These are phyloP conservation scores for Colletotrichum eremochloae DNA, from an alignment of 2,329 filamentous ascomycete genomes.

Conservation along the genomic window DNA sequence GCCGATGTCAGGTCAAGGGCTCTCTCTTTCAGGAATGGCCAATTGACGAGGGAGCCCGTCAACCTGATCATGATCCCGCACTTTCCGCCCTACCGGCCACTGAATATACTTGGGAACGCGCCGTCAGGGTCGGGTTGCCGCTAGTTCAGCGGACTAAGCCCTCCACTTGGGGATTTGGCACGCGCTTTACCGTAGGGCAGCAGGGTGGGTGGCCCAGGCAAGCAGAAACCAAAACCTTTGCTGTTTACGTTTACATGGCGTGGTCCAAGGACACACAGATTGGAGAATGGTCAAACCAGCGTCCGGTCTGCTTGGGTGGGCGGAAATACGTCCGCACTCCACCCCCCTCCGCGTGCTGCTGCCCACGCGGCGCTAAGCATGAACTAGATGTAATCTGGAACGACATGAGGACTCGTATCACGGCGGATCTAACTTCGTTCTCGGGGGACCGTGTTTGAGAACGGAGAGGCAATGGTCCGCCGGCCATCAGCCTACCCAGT, in stretches of 20 bases:
- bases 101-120: conserved; percentile 8
- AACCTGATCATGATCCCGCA: conserved; percentile 36
- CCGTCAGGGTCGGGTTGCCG: conserved; percentile 27
- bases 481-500: not conserved
- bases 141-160: conserved; percentile 24
- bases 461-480: conserved; percentile 15
- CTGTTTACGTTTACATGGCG: not conserved
- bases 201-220: not conserved
- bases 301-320: not conserved
- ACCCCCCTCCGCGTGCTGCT: not conserved
- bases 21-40: conserved; percentile 26
- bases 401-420: conserved; percentile 17
- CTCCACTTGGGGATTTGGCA: conserved; percentile 20
- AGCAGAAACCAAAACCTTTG: conserved; percentile 13
- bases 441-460: conserved; percentile 2
- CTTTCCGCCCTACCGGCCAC: conserved; percentile 37
- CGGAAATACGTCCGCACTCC: too few relatives aligned
- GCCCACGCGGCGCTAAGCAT: not conserved
- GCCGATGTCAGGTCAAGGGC: conserved; percentile 31
- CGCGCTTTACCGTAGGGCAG: conserved; percentile 12
- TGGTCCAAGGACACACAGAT: not conserved
- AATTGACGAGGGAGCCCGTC: not conserved
- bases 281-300: not conserved
- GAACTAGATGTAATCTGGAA: conserved; percentile 24
- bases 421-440: conserved; percentile 15